Evolutionary conservation across 805 yeast genomes (phyloP), one percentile per base, ranked within the genome.

Genomic region (Yarrowia divulgata): DNA sequence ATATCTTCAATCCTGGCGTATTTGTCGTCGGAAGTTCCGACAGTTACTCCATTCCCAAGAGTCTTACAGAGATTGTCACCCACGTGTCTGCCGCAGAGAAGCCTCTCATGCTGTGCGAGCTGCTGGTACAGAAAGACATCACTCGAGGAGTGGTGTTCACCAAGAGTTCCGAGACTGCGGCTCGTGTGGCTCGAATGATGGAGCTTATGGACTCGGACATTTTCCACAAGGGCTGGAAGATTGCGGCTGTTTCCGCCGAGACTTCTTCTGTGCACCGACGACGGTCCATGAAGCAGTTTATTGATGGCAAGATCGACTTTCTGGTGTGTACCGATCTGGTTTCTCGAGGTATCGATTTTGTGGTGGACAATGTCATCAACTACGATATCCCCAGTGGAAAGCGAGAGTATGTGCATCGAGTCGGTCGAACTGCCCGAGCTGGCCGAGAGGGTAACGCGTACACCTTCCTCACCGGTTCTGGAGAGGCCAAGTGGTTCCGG

Each of bases 341-440:
- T 77, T 90, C 98, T n/a, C 88, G 99, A 79, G 99, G 99, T 81
- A 85, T 95, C 63, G 97, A 94, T 79, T 84, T 95, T 55, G 79
- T 84, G 16, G 85, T 95, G 62, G 83, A 86, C 54, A 85, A 87
- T 71, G 97, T 95, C 13, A 81, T 95, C 66, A 95, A 95, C 79
- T 95, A 95, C 78, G 98, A 95, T 76, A 78, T 93, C 68, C 99
- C 99, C 29, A 83, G 86, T 34, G 90, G 97, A 0, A 84, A 93
- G 0, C 88, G 96, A 72, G 98, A 95, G 74, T 95, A 95, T 73
- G 92, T 95, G 35, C 99, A 95, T 79, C 85, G 99, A 75, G 92
- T 93, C 48, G 99, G 99, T 49, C 88, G 99, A 81, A 93, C 98
- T 0, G 98, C 98, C 1, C 87, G 99, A 80, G 99, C 99, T 1